phyloP scores from a whole-genome alignment of 306 rosid genomes.

The Malus orientalis region DNA sequence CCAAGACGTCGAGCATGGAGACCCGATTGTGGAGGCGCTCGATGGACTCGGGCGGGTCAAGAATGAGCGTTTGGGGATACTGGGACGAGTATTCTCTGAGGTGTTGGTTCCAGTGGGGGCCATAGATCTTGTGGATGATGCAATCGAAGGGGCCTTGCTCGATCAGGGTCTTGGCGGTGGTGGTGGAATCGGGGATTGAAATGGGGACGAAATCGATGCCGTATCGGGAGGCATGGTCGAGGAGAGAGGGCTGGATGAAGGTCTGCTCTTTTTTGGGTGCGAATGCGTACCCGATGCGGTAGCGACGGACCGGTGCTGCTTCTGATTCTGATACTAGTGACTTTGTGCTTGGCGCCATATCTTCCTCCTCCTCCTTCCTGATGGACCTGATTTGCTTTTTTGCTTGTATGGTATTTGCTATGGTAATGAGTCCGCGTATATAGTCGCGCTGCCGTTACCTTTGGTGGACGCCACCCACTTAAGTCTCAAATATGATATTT shows the following conservation, averaged over 20 bases:
- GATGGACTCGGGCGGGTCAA: constrained; percentile 27
- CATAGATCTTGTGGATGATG: constrained; percentile 30
- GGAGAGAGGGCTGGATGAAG: constrained; percentile 19
- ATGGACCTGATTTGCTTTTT: not conserved
- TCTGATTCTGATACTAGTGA: not conserved
- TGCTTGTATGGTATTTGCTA: not conserved
- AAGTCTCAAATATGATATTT: too few species aligned
- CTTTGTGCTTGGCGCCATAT: not conserved
- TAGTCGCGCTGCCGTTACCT: too few species aligned
- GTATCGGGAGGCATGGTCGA: constrained; percentile 4
- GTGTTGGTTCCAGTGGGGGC: constrained; percentile 10
- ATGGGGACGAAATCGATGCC: constrained; percentile 24
- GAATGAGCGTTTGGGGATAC: constrained; percentile 3
- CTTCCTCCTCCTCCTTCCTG: not conserved
- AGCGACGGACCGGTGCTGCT: not conserved
- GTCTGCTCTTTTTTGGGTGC: constrained; percentile 4
- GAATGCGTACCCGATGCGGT: constrained; percentile 27
- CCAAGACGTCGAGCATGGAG: constrained; percentile 29
- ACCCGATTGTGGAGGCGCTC: constrained; percentile 21
- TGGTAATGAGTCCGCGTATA: too few species aligned
- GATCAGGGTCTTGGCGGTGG: not conserved
- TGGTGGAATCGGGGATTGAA: not conserved
- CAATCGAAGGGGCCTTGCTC: constrained; percentile 31
- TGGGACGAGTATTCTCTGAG: not conserved
- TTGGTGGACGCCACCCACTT: too few species aligned